phyloP scores from a whole-genome alignment of 2,329 filamentous ascomycete genomes.

The Aspergillus japonicus region DNA sequence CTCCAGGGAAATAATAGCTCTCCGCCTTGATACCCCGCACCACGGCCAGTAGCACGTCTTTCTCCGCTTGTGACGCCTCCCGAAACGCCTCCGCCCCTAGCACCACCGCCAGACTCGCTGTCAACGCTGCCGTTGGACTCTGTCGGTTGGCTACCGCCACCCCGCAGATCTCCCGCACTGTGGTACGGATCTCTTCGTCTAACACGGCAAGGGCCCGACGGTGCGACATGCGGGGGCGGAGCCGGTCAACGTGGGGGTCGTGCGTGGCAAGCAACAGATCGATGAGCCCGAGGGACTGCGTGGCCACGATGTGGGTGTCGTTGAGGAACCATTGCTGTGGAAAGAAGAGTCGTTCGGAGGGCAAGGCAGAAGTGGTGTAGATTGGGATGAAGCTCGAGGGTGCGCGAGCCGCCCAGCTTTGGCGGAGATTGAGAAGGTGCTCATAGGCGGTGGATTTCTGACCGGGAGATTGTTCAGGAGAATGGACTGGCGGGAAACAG shows the following conservation, averaged over 20 bases:
- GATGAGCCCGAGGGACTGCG: neutral
- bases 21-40: neutral
- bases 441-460: neutral
- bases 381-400: neutral
- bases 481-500: slow-evolving; percentile 49
- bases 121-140: slow-evolving; percentile 16
- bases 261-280: neutral
- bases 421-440: neutral
- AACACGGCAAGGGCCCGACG: neutral
- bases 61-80: neutral
- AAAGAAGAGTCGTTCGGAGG: neutral
- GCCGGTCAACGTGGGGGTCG: slow-evolving; percentile 47
- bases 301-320: neutral
- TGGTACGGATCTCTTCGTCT: slow-evolving; percentile 29
- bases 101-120: slow-evolving; percentile 1
- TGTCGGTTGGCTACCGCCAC: slow-evolving; percentile 22
- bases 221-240: slow-evolving; percentile 35
- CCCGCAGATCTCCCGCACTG: slow-evolving; percentile 20
- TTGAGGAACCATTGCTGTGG: neutral
- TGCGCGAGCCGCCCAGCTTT: neutral
- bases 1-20: neutral
- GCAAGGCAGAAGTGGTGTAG: neutral
- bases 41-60: neutral
- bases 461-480: neutral
- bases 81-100: neutral